These are phyloP conservation scores for Talaromyces rugulosus DNA, from an alignment of 2,329 filamentous ascomycete genomes.

Conservation along the genomic window DNA sequence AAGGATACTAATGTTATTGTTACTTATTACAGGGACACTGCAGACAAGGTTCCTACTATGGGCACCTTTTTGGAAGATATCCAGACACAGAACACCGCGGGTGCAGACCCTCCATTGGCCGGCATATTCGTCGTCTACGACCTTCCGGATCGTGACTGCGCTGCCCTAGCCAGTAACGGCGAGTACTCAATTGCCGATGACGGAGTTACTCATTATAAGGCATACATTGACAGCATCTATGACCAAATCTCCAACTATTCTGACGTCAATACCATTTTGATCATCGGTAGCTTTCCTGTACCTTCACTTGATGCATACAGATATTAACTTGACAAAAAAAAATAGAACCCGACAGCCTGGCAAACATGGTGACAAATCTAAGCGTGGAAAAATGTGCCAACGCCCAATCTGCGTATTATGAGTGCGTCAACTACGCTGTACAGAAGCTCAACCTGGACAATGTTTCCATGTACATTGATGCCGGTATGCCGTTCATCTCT, in stretches of 20 bases:
- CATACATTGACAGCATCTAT: slow-evolving; percentile 54
- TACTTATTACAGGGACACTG: slow-evolving; percentile 36
- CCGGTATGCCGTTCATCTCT: slow-evolving; percentile 32
- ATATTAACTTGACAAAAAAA: not conserved
- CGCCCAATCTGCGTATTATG: slow-evolving; percentile 52
- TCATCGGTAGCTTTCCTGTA: slow-evolving; percentile 40
- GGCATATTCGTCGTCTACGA: slow-evolving; percentile 60
- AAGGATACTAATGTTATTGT: not conserved
- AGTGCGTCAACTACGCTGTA: slow-evolving; percentile 54
- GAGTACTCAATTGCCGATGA: slow-evolving; percentile 55
- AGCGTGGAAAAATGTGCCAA: slow-evolving; percentile 52
- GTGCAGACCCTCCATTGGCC: slow-evolving; percentile 44
- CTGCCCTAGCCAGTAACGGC: slow-evolving; percentile 60
- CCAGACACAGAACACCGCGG: slow-evolving; percentile 43
- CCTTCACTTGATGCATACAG: not conserved
- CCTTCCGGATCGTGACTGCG: slow-evolving; percentile 60
- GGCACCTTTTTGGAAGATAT: slow-evolving; percentile 47
- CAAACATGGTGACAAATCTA: slow-evolving; percentile 60
- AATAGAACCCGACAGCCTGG: slow-evolving; percentile 59
- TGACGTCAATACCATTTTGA: slow-evolving; percentile 48
- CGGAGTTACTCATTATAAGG: slow-evolving; percentile 48
- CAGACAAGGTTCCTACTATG: slow-evolving; percentile 47
- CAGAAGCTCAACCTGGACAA: slow-evolving; percentile 56
- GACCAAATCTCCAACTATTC: slow-evolving; percentile 51
- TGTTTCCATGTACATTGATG: slow-evolving; percentile 61